phyloP scores from a whole-genome alignment of 441 rosid species.

The Geranium incanum region DNA sequence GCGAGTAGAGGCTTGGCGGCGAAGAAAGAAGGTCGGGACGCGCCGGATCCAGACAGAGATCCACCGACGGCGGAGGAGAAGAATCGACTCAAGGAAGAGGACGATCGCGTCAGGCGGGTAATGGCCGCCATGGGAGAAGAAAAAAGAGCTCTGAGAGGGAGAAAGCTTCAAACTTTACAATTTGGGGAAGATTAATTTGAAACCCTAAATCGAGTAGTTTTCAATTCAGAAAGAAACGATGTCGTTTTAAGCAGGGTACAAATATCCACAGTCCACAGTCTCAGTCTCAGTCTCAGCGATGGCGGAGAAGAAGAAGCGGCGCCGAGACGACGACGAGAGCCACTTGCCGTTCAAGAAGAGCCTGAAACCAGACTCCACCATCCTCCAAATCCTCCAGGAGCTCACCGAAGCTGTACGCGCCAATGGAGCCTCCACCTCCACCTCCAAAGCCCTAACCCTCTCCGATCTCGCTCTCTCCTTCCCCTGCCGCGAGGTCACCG shows the following conservation, averaged over 20 bases:
- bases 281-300: slow-evolving; percentile 16
- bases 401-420: slow-evolving; percentile 21
- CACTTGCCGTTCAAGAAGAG: slow-evolving; percentile 62
- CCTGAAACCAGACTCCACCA: slow-evolving; percentile 55
- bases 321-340: slow-evolving; percentile 40
- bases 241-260: neutral
- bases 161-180: too few relatives aligned
- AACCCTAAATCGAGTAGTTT: too few relatives aligned
- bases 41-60: slow-evolving; percentile 18
- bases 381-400: slow-evolving; percentile 46
- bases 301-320: slow-evolving; percentile 68
- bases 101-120: slow-evolving; percentile 38
- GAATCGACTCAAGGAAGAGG: slow-evolving; percentile 25
- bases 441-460: slow-evolving; percentile 59
- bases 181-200: too few relatives aligned
- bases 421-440: slow-evolving; percentile 30
- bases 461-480: slow-evolving; percentile 70
- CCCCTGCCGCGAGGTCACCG: slow-evolving; percentile 75
- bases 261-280: neutral
- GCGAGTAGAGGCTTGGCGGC: slow-evolving; percentile 20
- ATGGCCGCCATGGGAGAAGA: slow-evolving; percentile 41
- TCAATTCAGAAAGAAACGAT: neutral
- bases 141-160: neutral
- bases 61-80: slow-evolving; percentile 19
- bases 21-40: slow-evolving; percentile 22